These are phyloP conservation scores for Colletotrichum sp. DNA, from an alignment of 2,329 filamentous ascomycete species.

Conservation along the genomic window DNA sequence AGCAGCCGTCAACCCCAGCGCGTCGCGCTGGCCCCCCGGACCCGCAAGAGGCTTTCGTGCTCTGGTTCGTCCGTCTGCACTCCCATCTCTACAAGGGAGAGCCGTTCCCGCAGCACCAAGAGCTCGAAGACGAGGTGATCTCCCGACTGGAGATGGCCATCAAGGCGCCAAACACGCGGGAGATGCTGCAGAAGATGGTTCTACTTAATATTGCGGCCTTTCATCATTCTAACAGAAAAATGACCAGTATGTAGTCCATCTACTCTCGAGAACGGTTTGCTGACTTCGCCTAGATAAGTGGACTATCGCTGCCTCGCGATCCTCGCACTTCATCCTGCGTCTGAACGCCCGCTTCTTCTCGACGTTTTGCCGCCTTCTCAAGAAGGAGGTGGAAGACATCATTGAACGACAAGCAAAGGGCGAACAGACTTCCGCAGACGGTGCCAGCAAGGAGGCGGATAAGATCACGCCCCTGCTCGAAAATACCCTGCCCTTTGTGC, in stretches of 20 bases:
- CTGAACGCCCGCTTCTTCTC: constrained; percentile 82
- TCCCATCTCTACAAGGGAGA: constrained; percentile 82
- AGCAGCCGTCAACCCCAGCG: constrained; percentile 38
- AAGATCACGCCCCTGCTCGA: constrained; percentile 42
- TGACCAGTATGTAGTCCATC: constrained; percentile 44
- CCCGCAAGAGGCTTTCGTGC: constrained; percentile 68
- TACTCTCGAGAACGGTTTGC: neutral
- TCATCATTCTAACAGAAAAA: constrained; percentile 68
- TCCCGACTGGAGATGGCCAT: constrained; percentile 77
- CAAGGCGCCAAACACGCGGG: constrained; percentile 69
- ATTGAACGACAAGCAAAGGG: constrained; percentile 37
- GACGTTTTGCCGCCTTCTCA: constrained; percentile 71
- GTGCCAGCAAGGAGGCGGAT: constrained; percentile 24
- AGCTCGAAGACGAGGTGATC: constrained; percentile 86
- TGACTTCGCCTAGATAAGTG: constrained; percentile 45
- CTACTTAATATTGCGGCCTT: constrained; percentile 88
- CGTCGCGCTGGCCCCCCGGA: constrained; percentile 47
- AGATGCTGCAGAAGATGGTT: constrained; percentile 77
- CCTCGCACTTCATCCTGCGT: constrained; percentile 71
- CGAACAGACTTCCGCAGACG: constrained; percentile 26
- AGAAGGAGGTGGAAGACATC: constrained; percentile 68
- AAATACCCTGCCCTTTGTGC: constrained; percentile 55
- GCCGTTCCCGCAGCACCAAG: constrained; percentile 75
- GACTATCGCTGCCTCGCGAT: constrained; percentile 47
- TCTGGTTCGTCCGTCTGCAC: constrained; percentile 87